A percentile compares a stretch with the other conserved stretches of the same genome.
Evolutionary conservation across 139 green algal species (phyloP).

Genomic region (Coccomyxa sp.): DNA sequence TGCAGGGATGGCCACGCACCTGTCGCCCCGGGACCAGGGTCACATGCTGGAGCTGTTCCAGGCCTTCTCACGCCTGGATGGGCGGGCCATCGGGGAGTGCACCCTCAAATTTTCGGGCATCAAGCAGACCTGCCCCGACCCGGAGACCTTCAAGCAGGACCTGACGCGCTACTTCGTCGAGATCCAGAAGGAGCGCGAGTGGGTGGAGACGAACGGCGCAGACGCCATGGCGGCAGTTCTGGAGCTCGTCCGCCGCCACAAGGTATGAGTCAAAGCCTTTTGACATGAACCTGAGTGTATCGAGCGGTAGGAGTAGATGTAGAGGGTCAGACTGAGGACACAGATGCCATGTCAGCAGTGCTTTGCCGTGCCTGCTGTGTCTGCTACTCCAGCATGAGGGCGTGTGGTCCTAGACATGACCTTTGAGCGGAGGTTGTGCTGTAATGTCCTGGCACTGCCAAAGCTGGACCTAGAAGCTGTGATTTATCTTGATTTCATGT

Average conservation of each 20-base stretch:
- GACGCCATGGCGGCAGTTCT: conserved; percentile 70
- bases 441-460: too few relatives aligned
- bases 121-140: conserved; percentile 68
- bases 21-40: conserved; percentile 58
- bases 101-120: conserved; percentile 67
- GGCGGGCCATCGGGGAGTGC: conserved; percentile 49
- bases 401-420: too few relatives aligned
- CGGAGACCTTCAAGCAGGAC: conserved; percentile 51
- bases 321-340: too few relatives aligned
- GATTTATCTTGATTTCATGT: too few relatives aligned
- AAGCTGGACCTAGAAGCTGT: too few relatives aligned
- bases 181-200: neutral
- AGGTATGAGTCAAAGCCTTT: neutral
- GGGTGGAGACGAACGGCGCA: conserved; percentile 36
- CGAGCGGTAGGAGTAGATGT: too few relatives aligned
- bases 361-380: too few relatives aligned
- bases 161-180: conserved; percentile 4
- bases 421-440: too few relatives aligned
- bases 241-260: conserved; percentile 71
- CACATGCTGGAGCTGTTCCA: conserved; percentile 57
- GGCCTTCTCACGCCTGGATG: conserved; percentile 61
- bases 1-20: conserved; percentile 78
- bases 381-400: too few relatives aligned
- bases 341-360: too few relatives aligned
- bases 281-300: too few relatives aligned